Percentiles rank a stretch among this genome's conserved stretches.
phyloP scores from a whole-genome alignment of 805 yeast species.

The Metschnikowia reukaufii region DNA sequence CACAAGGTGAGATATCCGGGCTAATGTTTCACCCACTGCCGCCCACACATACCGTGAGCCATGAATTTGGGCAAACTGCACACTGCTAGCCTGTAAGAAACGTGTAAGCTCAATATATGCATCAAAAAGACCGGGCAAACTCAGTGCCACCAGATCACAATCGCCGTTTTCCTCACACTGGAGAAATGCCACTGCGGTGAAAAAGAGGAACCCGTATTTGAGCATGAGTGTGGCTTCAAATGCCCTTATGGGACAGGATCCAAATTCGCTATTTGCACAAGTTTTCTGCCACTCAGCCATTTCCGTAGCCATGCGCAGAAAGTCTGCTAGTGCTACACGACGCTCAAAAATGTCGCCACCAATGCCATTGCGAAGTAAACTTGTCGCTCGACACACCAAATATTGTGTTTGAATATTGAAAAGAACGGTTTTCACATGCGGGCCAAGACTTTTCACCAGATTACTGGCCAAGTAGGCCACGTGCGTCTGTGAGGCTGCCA shows the following conservation, averaged over 20 bases:
- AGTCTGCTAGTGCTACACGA: conserved; percentile 21
- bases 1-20: conserved; percentile 31
- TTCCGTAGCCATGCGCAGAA: conserved; percentile 25
- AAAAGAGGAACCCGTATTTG: conserved; percentile 29
- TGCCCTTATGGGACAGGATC: conserved; percentile 12
- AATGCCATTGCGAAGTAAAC: conserved; percentile 15
- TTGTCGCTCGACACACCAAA: conserved; percentile 29
- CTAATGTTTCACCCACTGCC: conserved; percentile 30
- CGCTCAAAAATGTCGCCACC: conserved; percentile 2
- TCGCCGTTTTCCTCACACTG: conserved; percentile 37
- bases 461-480: conserved; percentile 23
- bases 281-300: conserved; percentile 30
- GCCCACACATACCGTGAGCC: conserved; percentile 25
- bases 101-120: conserved; percentile 17
- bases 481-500: conserved; percentile 25
- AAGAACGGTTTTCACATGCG: conserved; percentile 20
- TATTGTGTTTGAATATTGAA: conserved; percentile 26
- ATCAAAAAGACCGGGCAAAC: conserved; percentile 21
- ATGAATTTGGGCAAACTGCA: conserved; percentile 8
- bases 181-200: conserved; percentile 31
- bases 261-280: conserved; percentile 16
- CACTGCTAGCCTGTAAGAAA: conserved; percentile 13
- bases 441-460: neutral
- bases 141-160: conserved; percentile 10
- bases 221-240: conserved; percentile 21